phyloP scores from a whole-genome alignment of 495 filamentous ascomycete genomes.

The Penicillium samsonianum region DNA sequence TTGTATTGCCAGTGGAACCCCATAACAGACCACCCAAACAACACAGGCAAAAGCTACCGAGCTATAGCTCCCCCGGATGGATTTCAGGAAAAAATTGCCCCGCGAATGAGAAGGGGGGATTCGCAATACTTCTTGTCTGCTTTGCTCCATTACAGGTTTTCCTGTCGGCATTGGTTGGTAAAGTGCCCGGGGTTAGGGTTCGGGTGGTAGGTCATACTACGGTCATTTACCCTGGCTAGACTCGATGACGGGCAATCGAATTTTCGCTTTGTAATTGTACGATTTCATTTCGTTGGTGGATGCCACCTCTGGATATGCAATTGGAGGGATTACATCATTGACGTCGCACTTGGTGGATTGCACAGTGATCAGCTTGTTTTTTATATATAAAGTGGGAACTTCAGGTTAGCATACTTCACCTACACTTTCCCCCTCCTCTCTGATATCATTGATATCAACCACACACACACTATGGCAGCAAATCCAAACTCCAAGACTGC shows the following conservation, averaged over 20 bases:
- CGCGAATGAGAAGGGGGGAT: conserved; percentile 9
- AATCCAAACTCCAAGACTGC: conserved; percentile 10
- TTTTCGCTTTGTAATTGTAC: background rate
- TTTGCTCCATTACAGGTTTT: conserved; percentile 7
- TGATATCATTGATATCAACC: background rate
- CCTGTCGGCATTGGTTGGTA: conserved; percentile 4
- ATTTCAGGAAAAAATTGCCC: conserved; percentile 1
- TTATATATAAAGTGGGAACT: conserved; percentile 1
- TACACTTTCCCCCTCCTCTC: background rate
- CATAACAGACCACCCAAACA: conserved; percentile 8
- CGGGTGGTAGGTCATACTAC: conserved; percentile 1
- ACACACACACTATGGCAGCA: conserved; percentile 10
- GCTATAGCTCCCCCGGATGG: background rate
- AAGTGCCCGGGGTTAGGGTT: background rate
- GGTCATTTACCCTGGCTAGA: background rate
- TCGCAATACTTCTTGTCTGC: conserved; percentile 14
- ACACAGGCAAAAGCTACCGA: conserved; percentile 2
- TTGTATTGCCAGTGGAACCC: background rate
- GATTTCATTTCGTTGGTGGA: conserved; percentile 3
- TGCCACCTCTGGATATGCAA: background rate
- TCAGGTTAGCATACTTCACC: background rate
- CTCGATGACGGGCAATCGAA: background rate
- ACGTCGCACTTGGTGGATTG: background rate
- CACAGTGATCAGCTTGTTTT: background rate
- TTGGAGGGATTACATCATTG: conserved; percentile 21